phyloP scores from a whole-genome alignment of 2,329 filamentous ascomycete genomes.

The Phaeosphaeria sp. region DNA sequence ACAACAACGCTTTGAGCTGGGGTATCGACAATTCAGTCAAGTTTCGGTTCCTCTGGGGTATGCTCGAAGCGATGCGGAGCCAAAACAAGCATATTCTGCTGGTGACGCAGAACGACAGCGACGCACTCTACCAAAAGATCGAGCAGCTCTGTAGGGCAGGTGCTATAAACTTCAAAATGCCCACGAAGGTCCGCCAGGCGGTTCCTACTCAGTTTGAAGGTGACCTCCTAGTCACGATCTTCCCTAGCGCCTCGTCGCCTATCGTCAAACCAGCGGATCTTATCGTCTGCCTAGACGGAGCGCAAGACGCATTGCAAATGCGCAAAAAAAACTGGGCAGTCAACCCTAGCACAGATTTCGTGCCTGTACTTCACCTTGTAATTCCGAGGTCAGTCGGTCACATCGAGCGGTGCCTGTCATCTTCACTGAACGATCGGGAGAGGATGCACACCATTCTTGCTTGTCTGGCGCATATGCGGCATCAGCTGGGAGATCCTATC shows the following conservation, averaged over 20 bases:
- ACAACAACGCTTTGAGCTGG: slow-evolving; percentile 31
- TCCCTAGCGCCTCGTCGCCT: slow-evolving; percentile 33
- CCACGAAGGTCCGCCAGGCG: slow-evolving; percentile 21
- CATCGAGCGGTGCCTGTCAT: slow-evolving; percentile 49
- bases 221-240: slow-evolving; percentile 42
- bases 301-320: slow-evolving; percentile 30
- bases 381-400: slow-evolving; percentile 54
- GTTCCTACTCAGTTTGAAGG: slow-evolving; percentile 16
- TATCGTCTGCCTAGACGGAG: slow-evolving; percentile 51
- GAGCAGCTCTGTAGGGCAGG: slow-evolving; percentile 34
- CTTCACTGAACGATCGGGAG: slow-evolving; percentile 20
- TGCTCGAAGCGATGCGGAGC: slow-evolving; percentile 31
- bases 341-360: slow-evolving; percentile 19
- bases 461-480: slow-evolving; percentile 41
- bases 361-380: slow-evolving; percentile 49
- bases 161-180: slow-evolving; percentile 32
- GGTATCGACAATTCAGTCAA: slow-evolving; percentile 41
- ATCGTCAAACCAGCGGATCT: slow-evolving; percentile 41
- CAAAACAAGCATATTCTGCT: slow-evolving; percentile 37
- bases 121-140: slow-evolving; percentile 32
- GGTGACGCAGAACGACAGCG: slow-evolving; percentile 29
- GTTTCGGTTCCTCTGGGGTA: slow-evolving; percentile 36
- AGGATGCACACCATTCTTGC: slow-evolving; percentile 47
- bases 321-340: slow-evolving; percentile 33
- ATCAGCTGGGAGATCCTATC: slow-evolving; percentile 41